Evolutionary conservation across 106 monocot genomes (phyloP), one percentile per base, ranked within the genome.

Genomic region (Cymbidium sinense): DNA sequence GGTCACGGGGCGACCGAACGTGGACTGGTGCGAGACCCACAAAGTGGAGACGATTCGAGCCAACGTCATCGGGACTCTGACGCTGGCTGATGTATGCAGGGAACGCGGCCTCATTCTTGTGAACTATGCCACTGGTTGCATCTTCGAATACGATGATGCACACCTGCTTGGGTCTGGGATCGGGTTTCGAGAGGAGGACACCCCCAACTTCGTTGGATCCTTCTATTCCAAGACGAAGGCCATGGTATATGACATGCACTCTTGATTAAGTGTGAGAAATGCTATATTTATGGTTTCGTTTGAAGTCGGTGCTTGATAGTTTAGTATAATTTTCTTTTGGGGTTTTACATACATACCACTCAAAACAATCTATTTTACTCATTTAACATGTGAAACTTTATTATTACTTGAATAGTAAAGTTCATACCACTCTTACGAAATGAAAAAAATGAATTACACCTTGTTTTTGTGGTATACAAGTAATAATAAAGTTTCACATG

Each of bases 11-110:
- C 80, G 93, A 41, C 93, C 90, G 55, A 93, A 93, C 85, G 93
- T 93, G 23, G 93, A 93, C 81, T 93, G 93, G 93, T 93, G 93
- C 86, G 93, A 93, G 84, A 65, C 80, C 23, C 93, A 93, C 83
- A 80, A 74, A 70, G 81, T 82, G 33, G 93, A 93, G 84, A 90
- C 88, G 37, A 82, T 87, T 61, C 78, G 83, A 2, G 82, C 86
- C 70, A 89, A 89, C 74, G 89, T 89, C 21, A 79, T 76, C 17
- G 86, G 89, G 21, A 89, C 89, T 28, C 77, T 89, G 54, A 89
- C 89, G 12, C 86, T 89, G 34, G 89, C 89, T 51, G 89, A 89
- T 70, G 81, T 89, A 7, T 83, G 86, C 79, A 75, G 84, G 13
- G 86, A 77, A 75, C 71, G 65, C 7, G 86, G 82, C 0, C 67